A percentile compares a stretch with the other conserved stretches of the same genome.
These are phyloP conservation scores for Clonostachys solani DNA, from an alignment of 2,329 filamentous ascomycete genomes.

Conservation along the genomic window DNA sequence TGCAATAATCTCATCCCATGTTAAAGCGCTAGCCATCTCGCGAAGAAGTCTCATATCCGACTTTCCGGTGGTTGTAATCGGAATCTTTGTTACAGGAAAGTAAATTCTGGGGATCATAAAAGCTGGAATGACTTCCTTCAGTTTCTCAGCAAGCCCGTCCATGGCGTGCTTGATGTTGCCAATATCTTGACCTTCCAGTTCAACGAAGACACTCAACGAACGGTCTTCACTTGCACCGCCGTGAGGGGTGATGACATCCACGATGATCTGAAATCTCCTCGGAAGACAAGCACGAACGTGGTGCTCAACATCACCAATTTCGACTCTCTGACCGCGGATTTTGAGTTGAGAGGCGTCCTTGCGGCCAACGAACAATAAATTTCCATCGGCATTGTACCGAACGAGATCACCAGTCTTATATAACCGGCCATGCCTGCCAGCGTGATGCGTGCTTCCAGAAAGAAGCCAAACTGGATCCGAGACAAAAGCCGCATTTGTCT, in stretches of 20 bases:
- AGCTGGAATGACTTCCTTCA: no score
- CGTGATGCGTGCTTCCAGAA: conserved; percentile 8
- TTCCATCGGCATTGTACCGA: conserved; percentile 21
- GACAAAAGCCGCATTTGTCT: conserved; percentile 5
- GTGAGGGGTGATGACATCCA: neutral
- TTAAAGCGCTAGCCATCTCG: no score
- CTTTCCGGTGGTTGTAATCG: no score
- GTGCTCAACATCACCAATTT: conserved; percentile 6
- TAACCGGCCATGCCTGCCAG: conserved; percentile 9
- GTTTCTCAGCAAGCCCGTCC: no score
- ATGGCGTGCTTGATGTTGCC: no score
- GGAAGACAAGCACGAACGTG: neutral
- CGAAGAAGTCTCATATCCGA: no score
- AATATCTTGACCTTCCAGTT: no score
- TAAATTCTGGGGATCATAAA: no score
- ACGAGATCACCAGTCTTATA: conserved; percentile 29
- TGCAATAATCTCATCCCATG: no score
- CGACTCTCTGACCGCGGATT: conserved; percentile 43
- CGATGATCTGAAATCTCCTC: neutral
- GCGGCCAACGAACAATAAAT: conserved; percentile 35
- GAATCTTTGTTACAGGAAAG: no score
- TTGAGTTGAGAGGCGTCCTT: conserved; percentile 49
- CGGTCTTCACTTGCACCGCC: no score
- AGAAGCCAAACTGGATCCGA: conserved; percentile 25
- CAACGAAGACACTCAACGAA: no score